Evolutionary conservation across 192 early-diverging fungal genomes (phyloP).

Genomic region (Backusella westeae): DNA sequence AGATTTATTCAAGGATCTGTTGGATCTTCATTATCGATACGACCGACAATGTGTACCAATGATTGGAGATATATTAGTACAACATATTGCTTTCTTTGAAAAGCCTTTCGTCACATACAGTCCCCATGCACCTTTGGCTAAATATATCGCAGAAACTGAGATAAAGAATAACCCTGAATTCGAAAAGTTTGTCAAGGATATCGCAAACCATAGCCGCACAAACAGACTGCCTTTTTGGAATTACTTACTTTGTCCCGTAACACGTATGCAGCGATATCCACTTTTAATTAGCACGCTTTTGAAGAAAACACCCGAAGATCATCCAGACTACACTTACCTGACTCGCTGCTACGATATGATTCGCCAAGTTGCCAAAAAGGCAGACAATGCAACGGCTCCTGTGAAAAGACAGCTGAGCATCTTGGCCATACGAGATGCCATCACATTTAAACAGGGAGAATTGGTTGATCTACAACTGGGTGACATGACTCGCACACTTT

Average conservation of each 20-base stretch:
- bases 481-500: conserved; percentile 66
- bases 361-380: not conserved
- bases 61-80: conserved; percentile 84
- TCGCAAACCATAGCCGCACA: conserved; percentile 14
- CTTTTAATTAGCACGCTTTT: conserved; percentile 81
- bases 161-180: conserved; percentile 63
- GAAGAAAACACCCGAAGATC: conserved; percentile 77
- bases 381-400: not conserved
- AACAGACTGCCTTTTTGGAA: conserved; percentile 28
- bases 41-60: conserved; percentile 58
- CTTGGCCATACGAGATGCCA: conserved; percentile 17
- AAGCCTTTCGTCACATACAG: conserved; percentile 78
- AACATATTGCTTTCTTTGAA: conserved; percentile 68
- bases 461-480: conserved; percentile 68
- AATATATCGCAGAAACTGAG: conserved; percentile 79
- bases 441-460: conserved; percentile 35
- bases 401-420: conserved; percentile 16
- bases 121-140: conserved; percentile 77
- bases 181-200: conserved; percentile 66
- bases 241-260: conserved; percentile 72
- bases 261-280: conserved; percentile 85
- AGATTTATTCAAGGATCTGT: conserved; percentile 58
- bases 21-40: conserved; percentile 52
- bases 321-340: conserved; percentile 75
- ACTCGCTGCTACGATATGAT: conserved; percentile 20